phyloP scores from a whole-genome alignment of 176 grass and related monocot genomes.

The Hsuehochloa calcarea region DNA sequence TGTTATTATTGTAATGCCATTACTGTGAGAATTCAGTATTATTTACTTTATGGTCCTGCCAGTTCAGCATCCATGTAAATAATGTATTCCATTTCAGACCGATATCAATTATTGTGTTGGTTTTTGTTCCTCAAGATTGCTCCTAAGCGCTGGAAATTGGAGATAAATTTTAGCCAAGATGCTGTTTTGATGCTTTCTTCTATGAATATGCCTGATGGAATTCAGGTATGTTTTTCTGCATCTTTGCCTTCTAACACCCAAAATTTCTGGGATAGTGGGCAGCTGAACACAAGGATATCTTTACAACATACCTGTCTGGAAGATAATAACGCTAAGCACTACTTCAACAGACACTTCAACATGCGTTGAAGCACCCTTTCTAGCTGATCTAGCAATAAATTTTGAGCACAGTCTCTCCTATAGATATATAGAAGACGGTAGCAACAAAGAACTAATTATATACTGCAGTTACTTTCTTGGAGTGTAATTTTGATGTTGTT shows the following conservation, averaged over 20 bases:
- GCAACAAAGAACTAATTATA: not conserved
- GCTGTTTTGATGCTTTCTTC: conserved; percentile 97
- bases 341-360: not conserved
- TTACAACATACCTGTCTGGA: not conserved
- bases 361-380: not conserved
- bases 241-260: not conserved
- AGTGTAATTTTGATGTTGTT: not conserved
- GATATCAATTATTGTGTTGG: conserved; percentile 8
- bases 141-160: conserved; percentile 86
- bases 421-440: not conserved
- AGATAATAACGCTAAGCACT: not conserved
- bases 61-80: conserved; percentile 1
- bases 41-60: not conserved
- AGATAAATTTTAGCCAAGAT: conserved; percentile 94
- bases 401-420: not conserved
- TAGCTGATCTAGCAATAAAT: not conserved
- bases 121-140: conserved; percentile 53
- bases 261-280: not conserved
- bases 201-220: conserved; percentile 91
- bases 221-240: conserved; percentile 61
- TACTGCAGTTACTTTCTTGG: not conserved
- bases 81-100: not conserved
- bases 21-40: not conserved
- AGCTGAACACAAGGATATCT: not conserved
- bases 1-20: not conserved